Conservation (phyloP, 352 stramenopile genomes). For the Phytophthora brassicae region DNA sequence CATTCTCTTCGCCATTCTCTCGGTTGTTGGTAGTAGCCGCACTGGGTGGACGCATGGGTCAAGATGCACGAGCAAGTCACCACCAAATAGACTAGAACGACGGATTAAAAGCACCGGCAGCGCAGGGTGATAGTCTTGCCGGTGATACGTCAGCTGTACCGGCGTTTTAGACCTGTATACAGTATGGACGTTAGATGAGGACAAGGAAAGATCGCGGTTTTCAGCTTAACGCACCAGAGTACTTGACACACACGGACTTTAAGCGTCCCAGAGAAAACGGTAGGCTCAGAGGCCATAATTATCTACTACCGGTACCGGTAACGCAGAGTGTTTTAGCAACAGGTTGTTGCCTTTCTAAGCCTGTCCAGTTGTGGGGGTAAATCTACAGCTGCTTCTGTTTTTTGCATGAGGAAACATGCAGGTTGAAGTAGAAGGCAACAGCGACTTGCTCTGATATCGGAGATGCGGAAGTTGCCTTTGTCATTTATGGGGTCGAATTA, state of each 20-base stretch:
- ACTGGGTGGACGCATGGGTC: slow-evolving; percentile 39
- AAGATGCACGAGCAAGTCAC: slow-evolving; percentile 32
- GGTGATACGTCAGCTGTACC: slow-evolving; percentile 31
- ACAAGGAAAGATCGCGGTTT: not conserved
- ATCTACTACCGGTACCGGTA: not conserved
- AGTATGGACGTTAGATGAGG: slow-evolving; percentile 3
- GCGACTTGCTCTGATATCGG: slow-evolving; percentile 24
- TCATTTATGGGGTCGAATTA: slow-evolving; percentile 14
- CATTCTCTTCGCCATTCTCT: slow-evolving; percentile 20
- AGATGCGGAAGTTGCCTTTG: slow-evolving; percentile 2
- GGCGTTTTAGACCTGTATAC: slow-evolving; percentile 30
- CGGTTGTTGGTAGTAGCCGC: slow-evolving; percentile 17
- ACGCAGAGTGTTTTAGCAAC: slow-evolving; percentile 5
- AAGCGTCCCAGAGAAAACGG: slow-evolving; percentile 33
- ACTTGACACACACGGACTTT: slow-evolving; percentile 27
- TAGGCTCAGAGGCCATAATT: slow-evolving; percentile 27
- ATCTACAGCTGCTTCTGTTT: slow-evolving; percentile 26
- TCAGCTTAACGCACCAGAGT: slow-evolving; percentile 27
- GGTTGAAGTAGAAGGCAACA: slow-evolving; percentile 15
- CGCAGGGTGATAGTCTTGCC: slow-evolving; percentile 31
- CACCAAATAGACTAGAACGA: slow-evolving; percentile 19
- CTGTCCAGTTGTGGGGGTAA: not conserved
- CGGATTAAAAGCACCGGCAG: slow-evolving; percentile 33
- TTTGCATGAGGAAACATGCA: slow-evolving; percentile 12
- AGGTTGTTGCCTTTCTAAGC: slow-evolving; percentile 9